These are phyloP conservation scores for Eucalyptus virginea DNA, from an alignment of 345 rosid genomes.

Conservation along the genomic window DNA sequence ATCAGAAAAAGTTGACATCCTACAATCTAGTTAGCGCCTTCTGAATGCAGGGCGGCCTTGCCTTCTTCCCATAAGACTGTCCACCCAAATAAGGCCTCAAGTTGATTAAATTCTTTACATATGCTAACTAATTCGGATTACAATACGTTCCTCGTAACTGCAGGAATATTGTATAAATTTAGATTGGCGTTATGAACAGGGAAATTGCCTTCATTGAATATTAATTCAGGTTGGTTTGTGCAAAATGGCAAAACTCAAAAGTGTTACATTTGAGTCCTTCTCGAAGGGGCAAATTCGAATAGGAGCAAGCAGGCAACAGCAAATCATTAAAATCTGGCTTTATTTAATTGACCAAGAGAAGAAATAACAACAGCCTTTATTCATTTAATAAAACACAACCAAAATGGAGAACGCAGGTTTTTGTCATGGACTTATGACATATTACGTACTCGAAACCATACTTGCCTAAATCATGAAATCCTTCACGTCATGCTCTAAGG, in stretches of 20 bases:
- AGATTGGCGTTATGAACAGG: not conserved
- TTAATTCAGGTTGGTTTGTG: not conserved
- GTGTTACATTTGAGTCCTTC: not conserved
- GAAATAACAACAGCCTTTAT: not conserved
- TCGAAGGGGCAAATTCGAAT: not conserved
- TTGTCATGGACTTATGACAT: no score
- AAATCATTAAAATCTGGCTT: not conserved
- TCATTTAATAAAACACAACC: rapidly evolving
- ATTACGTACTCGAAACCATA: no score
- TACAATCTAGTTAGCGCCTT: not conserved
- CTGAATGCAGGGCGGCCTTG: not conserved
- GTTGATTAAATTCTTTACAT: not conserved
- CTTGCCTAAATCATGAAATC: not conserved
- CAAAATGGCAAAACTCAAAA: not conserved
- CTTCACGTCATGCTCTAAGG: not conserved
- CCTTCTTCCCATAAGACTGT: not conserved
- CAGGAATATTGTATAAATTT: not conserved
- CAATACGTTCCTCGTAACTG: not conserved
- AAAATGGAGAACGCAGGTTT: no score
- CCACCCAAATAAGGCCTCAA: not conserved
- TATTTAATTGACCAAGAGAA: not conserved
- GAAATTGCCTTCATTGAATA: not conserved
- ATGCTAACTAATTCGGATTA: not conserved
- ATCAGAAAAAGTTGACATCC: not conserved
- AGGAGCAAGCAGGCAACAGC: not conserved